Evolutionary conservation across 202 grass and related monocot species (phyloP), one percentile per base, ranked within the genome.

Genomic region (Carex arenaria): DNA sequence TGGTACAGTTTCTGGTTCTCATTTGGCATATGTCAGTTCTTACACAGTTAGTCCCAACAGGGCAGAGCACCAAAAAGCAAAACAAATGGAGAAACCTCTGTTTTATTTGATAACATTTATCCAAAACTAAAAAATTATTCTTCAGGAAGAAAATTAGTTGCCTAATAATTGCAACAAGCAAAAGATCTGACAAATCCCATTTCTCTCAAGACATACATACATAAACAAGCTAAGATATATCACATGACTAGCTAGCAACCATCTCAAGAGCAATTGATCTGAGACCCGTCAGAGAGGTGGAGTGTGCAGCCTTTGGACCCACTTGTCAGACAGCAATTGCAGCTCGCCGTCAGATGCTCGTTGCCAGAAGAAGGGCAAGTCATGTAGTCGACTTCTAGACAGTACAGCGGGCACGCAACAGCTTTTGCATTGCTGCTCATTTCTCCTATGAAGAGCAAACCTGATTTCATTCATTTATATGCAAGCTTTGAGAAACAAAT

Each of bases 341-440:
- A 91, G 47, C 20, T 76, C 0, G 89, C 51, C 3, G 85, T 57
- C 17, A 90, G 86, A 74, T 83, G 83, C 72, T 93, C 2, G 3
- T 62, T 10, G 30, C 91, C 86, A 49, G 88, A 88, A 4, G 88
- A 85, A 22, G 86, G 67, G 59, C 88, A 93, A 11, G 91, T 93
- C 60, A 90, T 68, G 84, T 90, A 93, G 47, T 78, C 79, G 28
- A 93, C 88, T 1, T 85, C 4, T 0, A 85, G 76, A 51, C 89
- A 91, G 82, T 56, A 89, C 6, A 43, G 81, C 0, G 89, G 86
- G 72, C 89, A 93, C 0, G 72, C 72, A 1, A 83, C 36, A 15
- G 19, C 77, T 47, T 42, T 84, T 10, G 6, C 9, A 34, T 60
- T 84, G 61, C 82, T 73, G 40, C 4, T 60, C 20, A 81, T 69